These are phyloP conservation scores for Rhodomyrtus tomentosa DNA, from an alignment of 345 rosid species.

Conservation along the genomic window DNA sequence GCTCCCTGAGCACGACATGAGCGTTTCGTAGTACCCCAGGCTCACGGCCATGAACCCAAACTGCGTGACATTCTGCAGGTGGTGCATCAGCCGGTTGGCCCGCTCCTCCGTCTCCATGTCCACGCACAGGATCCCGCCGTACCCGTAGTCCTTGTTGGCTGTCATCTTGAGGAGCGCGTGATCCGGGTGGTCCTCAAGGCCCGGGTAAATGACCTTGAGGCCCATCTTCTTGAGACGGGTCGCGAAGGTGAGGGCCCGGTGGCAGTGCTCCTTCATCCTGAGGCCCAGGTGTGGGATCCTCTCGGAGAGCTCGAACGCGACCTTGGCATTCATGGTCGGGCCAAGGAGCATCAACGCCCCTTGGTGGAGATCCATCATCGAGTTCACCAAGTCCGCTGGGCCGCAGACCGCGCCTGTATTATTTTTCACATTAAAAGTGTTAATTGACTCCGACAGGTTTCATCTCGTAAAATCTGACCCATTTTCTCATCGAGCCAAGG, in stretches of 20 bases:
- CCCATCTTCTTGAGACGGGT: slow-evolving; percentile 61
- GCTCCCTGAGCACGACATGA: slow-evolving; percentile 90
- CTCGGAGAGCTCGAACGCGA: slow-evolving; percentile 79
- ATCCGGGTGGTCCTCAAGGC: slow-evolving; percentile 73
- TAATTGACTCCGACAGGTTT: too few relatives aligned
- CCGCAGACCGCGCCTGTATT: slow-evolving; percentile 81
- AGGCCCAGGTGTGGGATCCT: slow-evolving; percentile 79
- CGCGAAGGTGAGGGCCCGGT: slow-evolving; percentile 57
- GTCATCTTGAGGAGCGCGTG: slow-evolving; percentile 49
- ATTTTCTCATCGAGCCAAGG: too few relatives aligned
- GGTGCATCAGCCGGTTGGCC: slow-evolving; percentile 71
- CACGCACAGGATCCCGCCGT: slow-evolving; percentile 64
- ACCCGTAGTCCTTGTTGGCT: slow-evolving; percentile 68
- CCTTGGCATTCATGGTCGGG: slow-evolving; percentile 96
- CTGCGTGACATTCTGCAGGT: slow-evolving; percentile 61
- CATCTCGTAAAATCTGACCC: too few relatives aligned
- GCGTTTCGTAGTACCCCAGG: slow-evolving; percentile 86
- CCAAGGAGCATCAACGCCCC: slow-evolving; percentile 88
- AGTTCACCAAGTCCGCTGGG: slow-evolving; percentile 64
- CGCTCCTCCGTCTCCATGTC: slow-evolving; percentile 87
- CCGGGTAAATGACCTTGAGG: slow-evolving; percentile 73
- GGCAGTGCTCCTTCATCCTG: slow-evolving; percentile 84
- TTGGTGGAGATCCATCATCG: slow-evolving; percentile 91
- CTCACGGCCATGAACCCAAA: slow-evolving; percentile 98
- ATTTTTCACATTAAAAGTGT: background rate